phyloP scores from a whole-genome alignment of 1,139 yeast species.

The Yamadazyma kanchanaburiensis region DNA sequence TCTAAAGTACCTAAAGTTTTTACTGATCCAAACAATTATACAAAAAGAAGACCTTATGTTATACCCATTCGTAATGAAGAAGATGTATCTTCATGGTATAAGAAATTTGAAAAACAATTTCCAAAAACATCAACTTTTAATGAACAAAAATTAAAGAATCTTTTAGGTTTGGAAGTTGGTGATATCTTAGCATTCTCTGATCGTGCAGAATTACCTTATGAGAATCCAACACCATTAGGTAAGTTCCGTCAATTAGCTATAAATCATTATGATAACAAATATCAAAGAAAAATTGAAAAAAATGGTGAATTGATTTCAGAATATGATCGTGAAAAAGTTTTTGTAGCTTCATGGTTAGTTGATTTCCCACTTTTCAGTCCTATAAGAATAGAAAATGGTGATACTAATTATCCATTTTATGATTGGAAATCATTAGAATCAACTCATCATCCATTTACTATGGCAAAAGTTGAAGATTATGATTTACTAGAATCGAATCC shows the following conservation, averaged over 20 bases:
- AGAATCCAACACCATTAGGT: slow-evolving; percentile 95
- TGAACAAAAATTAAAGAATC: slow-evolving; percentile 19
- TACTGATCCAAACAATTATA: slow-evolving; percentile 45
- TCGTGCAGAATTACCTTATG: slow-evolving; percentile 66
- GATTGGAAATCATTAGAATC: slow-evolving; percentile 49
- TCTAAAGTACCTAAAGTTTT: slow-evolving; percentile 27
- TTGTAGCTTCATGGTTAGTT: slow-evolving; percentile 81
- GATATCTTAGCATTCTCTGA: slow-evolving; percentile 76
- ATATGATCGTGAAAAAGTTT: slow-evolving; percentile 24
- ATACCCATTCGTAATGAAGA: slow-evolving; percentile 41
- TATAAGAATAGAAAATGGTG: slow-evolving; percentile 31
- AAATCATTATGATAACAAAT: slow-evolving; percentile 45
- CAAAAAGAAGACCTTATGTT: slow-evolving; percentile 58
- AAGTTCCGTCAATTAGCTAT: slow-evolving; percentile 74
- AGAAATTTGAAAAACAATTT: slow-evolving; percentile 28
- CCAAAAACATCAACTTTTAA: slow-evolving; percentile 14
- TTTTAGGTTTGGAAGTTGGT: slow-evolving; percentile 53
- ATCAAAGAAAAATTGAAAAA: slow-evolving; percentile 42
- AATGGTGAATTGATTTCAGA: slow-evolving; percentile 14
- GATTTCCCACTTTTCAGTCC: slow-evolving; percentile 93
- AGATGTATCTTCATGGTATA: slow-evolving; percentile 43
- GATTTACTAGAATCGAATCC: slow-evolving; percentile 53
- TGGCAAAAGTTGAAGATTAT: slow-evolving; percentile 75
- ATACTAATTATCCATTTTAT: slow-evolving; percentile 57
- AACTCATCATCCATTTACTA: slow-evolving; percentile 96